These are phyloP conservation scores for Fistulifera solaris DNA, from an alignment of 108 stramenopile genomes.

Conservation along the genomic window DNA sequence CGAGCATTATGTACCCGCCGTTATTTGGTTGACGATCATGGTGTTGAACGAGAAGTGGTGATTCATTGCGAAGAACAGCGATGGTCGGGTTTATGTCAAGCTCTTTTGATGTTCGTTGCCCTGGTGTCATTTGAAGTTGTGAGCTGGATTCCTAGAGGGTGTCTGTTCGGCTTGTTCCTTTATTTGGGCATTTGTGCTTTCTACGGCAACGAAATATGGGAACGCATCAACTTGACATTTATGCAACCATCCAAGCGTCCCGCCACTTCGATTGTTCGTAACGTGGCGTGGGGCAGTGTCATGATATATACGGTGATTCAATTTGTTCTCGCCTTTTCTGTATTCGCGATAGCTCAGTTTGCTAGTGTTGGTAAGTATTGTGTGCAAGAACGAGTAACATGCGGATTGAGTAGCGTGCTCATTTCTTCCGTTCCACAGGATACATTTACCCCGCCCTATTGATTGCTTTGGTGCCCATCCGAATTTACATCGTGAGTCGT, in stretches of 20 bases:
- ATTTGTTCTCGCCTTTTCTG: constrained; percentile 32
- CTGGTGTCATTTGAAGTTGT: constrained; percentile 20
- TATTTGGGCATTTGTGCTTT: constrained; percentile 75
- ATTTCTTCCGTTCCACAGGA: constrained; percentile 6
- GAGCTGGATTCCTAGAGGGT: constrained; percentile 34
- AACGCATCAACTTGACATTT: constrained; percentile 50
- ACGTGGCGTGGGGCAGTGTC: constrained; percentile 34
- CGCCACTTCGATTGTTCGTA: constrained; percentile 43
- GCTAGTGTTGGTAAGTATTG: constrained; percentile 9
- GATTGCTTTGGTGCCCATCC: constrained; percentile 31
- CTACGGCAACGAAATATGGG: constrained; percentile 80
- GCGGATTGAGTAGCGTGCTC: no score
- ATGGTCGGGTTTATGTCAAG: constrained; percentile 30
- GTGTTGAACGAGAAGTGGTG: constrained; percentile 34
- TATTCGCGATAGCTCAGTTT: constrained; percentile 32
- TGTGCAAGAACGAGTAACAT: no score
- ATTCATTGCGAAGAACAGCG: constrained; percentile 39
- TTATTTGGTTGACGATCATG: constrained; percentile 21
- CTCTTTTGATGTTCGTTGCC: constrained; percentile 44
- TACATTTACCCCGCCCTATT: constrained; percentile 35
- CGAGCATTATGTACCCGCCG: constrained; percentile 32
- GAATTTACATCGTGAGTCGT: constrained; percentile 19
- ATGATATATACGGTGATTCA: constrained; percentile 68
- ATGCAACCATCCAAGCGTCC: constrained; percentile 41
- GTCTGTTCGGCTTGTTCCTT: constrained; percentile 75